These are phyloP conservation scores for Cyclocybe cylindracea DNA, from an alignment of 768 basidiomycete species.

Conservation along the genomic window DNA sequence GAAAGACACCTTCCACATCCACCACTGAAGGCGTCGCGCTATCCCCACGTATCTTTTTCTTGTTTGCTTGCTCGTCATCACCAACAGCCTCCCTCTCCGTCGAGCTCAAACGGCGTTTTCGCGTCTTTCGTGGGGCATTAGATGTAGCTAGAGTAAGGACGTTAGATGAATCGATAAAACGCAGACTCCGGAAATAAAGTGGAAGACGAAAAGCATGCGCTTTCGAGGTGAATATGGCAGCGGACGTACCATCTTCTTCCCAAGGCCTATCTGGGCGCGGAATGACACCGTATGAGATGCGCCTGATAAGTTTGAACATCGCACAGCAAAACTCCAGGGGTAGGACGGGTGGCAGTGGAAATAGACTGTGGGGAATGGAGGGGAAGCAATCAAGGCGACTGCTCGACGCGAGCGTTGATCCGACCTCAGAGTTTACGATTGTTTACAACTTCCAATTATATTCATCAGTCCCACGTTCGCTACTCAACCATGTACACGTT, in stretches of 20 bases:
- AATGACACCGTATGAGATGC: conserved; percentile 69
- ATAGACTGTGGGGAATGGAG: conserved; percentile 10
- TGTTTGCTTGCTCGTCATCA: conserved; percentile 38
- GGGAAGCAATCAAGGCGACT: conserved; percentile 8
- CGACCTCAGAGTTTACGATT: conserved; percentile 6
- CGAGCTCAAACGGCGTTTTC: conserved; percentile 65
- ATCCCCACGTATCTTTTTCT: conserved; percentile 49
- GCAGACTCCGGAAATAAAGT: conserved; percentile 8
- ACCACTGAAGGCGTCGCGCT: conserved; percentile 34
- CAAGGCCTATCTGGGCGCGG: conserved; percentile 75
- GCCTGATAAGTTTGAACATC: conserved; percentile 74
- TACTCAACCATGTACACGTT: too few species aligned
- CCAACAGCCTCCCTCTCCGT: conserved; percentile 42
- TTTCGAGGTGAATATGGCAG: conserved; percentile 11
- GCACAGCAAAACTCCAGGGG: too few species aligned
- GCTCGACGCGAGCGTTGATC: conserved; percentile 18
- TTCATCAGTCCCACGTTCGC: too few species aligned
- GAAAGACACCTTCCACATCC: conserved; percentile 16
- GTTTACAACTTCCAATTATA: neutral
- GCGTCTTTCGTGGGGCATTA: conserved; percentile 67
- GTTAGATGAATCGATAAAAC: conserved; percentile 10
- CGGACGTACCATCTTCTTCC: conserved; percentile 70
- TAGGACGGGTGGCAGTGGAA: conserved; percentile 3
- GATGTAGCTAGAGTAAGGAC: conserved; percentile 57
- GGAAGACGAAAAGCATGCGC: conserved; percentile 25